Evolutionary conservation across 345 rosid species (phyloP).

Genomic region (Eucalyptus sp.): DNA sequence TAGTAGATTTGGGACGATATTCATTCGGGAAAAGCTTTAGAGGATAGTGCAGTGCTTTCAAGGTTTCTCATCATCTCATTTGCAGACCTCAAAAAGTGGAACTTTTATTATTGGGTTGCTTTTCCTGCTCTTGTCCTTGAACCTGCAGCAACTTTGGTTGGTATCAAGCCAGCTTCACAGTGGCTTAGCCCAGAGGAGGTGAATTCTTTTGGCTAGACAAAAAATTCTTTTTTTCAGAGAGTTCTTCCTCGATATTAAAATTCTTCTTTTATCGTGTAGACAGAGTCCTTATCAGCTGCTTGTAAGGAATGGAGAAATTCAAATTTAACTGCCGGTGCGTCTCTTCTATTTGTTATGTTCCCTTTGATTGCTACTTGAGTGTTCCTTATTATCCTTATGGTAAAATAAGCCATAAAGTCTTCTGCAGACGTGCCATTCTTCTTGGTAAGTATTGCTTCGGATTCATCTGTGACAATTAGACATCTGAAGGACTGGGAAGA

Average conservation of each 20-base stretch:
- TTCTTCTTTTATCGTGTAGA: conserved; percentile 21
- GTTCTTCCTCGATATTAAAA: neutral
- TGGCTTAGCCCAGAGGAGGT: conserved; percentile 71
- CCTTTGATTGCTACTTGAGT: neutral
- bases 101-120: conserved; percentile 81
- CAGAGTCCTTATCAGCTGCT: conserved; percentile 60
- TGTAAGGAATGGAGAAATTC: conserved; percentile 85
- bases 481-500: conserved; percentile 67
- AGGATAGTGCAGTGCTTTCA: conserved; percentile 47
- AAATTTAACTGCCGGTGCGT: conserved; percentile 45
- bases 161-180: conserved; percentile 63
- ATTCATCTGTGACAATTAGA: conserved; percentile 43
- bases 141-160: conserved; percentile 67
- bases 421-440: conserved; percentile 80
- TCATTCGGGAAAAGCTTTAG: conserved; percentile 63
- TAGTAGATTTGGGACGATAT: conserved; percentile 91
- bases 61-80: conserved; percentile 84
- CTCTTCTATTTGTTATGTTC: neutral
- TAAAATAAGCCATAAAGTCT: neutral
- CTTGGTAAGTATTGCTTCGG: conserved; percentile 42
- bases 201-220: neutral
- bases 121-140: conserved; percentile 81
- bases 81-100: conserved; percentile 88
- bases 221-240: neutral
- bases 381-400: neutral